Percentiles rank a stretch among this genome's conserved stretches.
These are phyloP conservation scores for Pisolithus sp. DNA, from an alignment of 768 basidiomycete species.

Conservation along the genomic window DNA sequence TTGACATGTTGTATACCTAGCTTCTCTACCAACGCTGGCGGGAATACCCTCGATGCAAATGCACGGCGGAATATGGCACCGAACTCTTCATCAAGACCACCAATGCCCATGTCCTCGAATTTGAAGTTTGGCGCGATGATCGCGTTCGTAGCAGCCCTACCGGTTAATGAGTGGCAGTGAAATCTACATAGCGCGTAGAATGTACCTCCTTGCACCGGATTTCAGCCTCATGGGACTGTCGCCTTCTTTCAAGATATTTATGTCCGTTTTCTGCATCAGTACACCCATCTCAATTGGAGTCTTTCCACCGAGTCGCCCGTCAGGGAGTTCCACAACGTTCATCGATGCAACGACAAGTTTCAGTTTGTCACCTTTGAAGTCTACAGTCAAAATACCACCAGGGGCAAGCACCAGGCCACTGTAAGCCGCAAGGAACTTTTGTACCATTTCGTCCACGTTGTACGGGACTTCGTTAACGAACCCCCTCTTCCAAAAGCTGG, in stretches of 20 bases:
- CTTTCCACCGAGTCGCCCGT: constrained; percentile 36
- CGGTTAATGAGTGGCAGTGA: neutral
- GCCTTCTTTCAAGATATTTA: constrained; percentile 81
- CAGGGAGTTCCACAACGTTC: constrained; percentile 52
- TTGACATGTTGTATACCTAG: constrained; percentile 98
- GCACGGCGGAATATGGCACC: constrained; percentile 96
- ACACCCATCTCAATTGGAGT: constrained; percentile 52
- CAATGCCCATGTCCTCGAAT: constrained; percentile 99
- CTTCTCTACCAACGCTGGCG: constrained; percentile 93
- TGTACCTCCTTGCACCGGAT: constrained; percentile 83
- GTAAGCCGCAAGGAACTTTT: constrained; percentile 70
- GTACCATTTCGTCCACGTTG: constrained; percentile 80
- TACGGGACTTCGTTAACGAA: constrained; percentile 62
- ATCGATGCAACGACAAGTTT: constrained; percentile 63
- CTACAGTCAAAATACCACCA: constrained; percentile 72
- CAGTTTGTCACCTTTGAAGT: constrained; percentile 81
- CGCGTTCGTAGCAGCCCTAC: constrained; percentile 84
- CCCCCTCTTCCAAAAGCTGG: constrained; percentile 53
- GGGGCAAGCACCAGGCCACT: constrained; percentile 62
- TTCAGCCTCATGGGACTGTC: constrained; percentile 84
- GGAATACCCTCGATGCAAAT: constrained; percentile 98
- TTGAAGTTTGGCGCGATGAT: constrained; percentile 98
- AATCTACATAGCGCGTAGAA: neutral
- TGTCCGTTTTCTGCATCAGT: constrained; percentile 86
- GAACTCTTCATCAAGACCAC: constrained; percentile 93